phyloP scores from a whole-genome alignment of 257 asterid genomes.

The Solanum pimpinellifolium region DNA sequence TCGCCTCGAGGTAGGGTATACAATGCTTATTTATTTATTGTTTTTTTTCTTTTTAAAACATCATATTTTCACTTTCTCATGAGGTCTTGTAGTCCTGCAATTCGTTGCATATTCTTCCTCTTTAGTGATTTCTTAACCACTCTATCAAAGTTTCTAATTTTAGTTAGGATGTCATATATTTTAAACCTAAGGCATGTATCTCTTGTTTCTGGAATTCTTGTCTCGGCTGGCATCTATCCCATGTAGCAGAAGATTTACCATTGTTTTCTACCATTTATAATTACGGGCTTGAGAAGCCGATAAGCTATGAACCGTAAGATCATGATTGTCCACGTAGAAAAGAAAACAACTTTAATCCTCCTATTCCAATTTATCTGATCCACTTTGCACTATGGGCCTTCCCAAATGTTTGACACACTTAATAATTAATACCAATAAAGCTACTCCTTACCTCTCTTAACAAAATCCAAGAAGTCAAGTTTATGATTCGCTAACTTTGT shows the following conservation, averaged over 20 bases:
- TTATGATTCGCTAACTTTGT: background rate
- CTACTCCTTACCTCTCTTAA: background rate
- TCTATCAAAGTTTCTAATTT: background rate
- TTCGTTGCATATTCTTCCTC: background rate
- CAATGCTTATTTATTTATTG: background rate
- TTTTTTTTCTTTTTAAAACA: background rate
- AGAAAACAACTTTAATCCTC: background rate
- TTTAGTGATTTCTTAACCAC: background rate
- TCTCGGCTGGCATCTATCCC: background rate
- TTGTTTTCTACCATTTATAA: background rate
- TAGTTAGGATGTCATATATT: background rate
- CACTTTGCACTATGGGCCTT: background rate
- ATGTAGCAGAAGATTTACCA: background rate
- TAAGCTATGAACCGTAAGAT: background rate
- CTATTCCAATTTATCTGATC: background rate
- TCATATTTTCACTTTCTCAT: background rate
- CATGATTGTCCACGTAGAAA: background rate
- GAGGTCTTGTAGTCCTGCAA: background rate
- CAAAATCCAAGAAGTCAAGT: background rate
- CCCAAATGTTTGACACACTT: background rate
- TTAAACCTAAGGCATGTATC: background rate
- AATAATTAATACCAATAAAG: background rate
- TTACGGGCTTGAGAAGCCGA: background rate
- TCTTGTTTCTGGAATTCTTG: background rate
- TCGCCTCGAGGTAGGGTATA: slow-evolving; percentile 66